Conservation (phyloP, 768 basidiomycete species). For the Russula sp. region DNA sequence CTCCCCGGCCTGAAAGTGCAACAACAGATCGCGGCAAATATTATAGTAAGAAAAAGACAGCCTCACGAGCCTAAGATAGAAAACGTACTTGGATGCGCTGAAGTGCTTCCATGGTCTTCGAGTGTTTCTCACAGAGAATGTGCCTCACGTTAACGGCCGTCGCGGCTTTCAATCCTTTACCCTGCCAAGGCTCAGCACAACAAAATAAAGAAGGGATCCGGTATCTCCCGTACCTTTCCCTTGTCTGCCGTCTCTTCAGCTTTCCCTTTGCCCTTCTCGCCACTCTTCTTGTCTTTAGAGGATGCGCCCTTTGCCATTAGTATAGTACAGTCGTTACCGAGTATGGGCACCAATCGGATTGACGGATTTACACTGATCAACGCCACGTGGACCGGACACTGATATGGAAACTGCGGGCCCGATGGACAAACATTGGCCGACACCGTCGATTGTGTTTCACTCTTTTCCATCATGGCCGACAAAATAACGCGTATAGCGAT, state of each 20-base stretch:
- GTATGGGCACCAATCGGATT: slow-evolving; percentile 19
- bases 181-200: slow-evolving; percentile 36
- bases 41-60: not conserved
- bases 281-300: slow-evolving; percentile 38
- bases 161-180: slow-evolving; percentile 68
- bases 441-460: not conserved
- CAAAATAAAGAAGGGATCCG: not conserved
- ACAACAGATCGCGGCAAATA: not conserved
- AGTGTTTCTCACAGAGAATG: slow-evolving; percentile 85
- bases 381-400: slow-evolving; percentile 7
- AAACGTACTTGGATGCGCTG: slow-evolving; percentile 69
- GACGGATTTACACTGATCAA: slow-evolving; percentile 14
- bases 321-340: too few relatives aligned
- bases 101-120: slow-evolving; percentile 73
- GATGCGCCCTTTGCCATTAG: slow-evolving; percentile 21
- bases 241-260: slow-evolving; percentile 14
- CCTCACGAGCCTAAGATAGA: not conserved
- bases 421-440: not conserved
- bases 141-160: slow-evolving; percentile 84
- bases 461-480: slow-evolving; percentile 56
- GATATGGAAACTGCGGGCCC: not conserved
- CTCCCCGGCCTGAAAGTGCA: slow-evolving; percentile 61
- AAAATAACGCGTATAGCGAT: slow-evolving; percentile 99
- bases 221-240: slow-evolving; percentile 18
- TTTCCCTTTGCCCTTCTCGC: slow-evolving; percentile 33